Conservation (phyloP, 2,329 filamentous ascomycete genomes). For the Cladosporium phlei region DNA sequence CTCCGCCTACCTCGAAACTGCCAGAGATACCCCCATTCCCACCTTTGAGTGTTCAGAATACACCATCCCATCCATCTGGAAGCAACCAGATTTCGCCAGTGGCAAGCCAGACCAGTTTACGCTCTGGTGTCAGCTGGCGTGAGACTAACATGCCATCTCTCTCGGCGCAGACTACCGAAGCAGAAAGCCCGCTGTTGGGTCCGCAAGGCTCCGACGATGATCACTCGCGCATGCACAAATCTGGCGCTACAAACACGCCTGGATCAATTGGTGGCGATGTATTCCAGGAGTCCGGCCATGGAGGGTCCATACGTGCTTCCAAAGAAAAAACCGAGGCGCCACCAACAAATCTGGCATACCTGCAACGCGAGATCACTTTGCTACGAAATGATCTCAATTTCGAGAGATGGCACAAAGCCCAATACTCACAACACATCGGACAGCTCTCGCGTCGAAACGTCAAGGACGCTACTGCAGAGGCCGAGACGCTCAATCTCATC, state of each 20-base stretch:
- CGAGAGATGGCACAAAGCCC: constrained; percentile 76
- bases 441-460: constrained; percentile 71
- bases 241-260: constrained; percentile 1
- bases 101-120: constrained; percentile 27
- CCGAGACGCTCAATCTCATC: constrained; percentile 75
- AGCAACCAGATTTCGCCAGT: constrained; percentile 28
- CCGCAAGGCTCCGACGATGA: constrained; percentile 33
- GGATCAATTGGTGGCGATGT: constrained; percentile 24
- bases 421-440: constrained; percentile 76
- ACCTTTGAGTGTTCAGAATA: constrained; percentile 23
- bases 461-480: constrained; percentile 71
- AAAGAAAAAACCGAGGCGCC: constrained; percentile 20
- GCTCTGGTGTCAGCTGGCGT: constrained; percentile 46
- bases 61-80: background rate
- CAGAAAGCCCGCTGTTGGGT: constrained; percentile 61
- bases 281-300: constrained; percentile 21
- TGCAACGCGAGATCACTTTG: constrained; percentile 70
- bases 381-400: constrained; percentile 78
- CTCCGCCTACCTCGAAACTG: constrained; percentile 43
- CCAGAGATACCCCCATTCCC: constrained; percentile 40
- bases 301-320: background rate
- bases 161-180: constrained; percentile 30
- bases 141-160: constrained; percentile 51
- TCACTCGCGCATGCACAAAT: constrained; percentile 16
- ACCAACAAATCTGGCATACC: constrained; percentile 44